These are phyloP conservation scores for Mesotaenium endlicherianum DNA, from an alignment of 139 green algal species.

Conservation along the genomic window DNA sequence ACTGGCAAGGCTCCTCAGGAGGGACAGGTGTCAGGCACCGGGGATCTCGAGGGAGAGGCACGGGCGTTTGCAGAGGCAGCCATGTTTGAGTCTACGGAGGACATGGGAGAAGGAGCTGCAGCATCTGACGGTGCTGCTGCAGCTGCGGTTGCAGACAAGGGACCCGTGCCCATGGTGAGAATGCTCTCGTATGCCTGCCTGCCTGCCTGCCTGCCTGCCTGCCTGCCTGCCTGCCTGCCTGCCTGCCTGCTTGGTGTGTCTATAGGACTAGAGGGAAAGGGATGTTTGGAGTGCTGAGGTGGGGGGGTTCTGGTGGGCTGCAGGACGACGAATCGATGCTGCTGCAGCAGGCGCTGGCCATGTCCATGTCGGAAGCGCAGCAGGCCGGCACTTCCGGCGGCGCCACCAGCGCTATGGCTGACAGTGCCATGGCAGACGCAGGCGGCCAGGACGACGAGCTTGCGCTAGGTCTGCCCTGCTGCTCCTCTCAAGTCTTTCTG, in stretches of 20 bases:
- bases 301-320: not conserved
- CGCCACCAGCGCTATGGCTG: not conserved
- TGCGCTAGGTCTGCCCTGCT: constrained; percentile 16
- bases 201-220: not conserved
- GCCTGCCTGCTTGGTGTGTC: not conserved
- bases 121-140: constrained; percentile 28
- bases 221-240: not conserved
- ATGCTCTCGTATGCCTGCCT: not conserved
- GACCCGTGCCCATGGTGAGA: constrained; percentile 22
- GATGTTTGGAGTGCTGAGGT: not conserved
- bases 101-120: constrained; percentile 31
- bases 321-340: constrained; percentile 77
- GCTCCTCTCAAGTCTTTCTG: not conserved
- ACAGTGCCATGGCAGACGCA: constrained; percentile 35
- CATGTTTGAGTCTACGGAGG: constrained; percentile 1
- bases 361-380: constrained; percentile 79
- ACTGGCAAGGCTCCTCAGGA: not conserved
- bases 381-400: constrained; percentile 6
- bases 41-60: not conserved
- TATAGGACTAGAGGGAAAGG: not conserved
- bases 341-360: constrained; percentile 83
- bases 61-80: constrained; percentile 7
- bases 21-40: not conserved
- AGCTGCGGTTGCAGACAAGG: constrained; percentile 25
- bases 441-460: constrained; percentile 32